Percentiles rank a stretch among this genome's conserved stretches.
Evolutionary conservation across 73 alveolate species (phyloP).

Genomic region (Paraurostyla sp.): DNA sequence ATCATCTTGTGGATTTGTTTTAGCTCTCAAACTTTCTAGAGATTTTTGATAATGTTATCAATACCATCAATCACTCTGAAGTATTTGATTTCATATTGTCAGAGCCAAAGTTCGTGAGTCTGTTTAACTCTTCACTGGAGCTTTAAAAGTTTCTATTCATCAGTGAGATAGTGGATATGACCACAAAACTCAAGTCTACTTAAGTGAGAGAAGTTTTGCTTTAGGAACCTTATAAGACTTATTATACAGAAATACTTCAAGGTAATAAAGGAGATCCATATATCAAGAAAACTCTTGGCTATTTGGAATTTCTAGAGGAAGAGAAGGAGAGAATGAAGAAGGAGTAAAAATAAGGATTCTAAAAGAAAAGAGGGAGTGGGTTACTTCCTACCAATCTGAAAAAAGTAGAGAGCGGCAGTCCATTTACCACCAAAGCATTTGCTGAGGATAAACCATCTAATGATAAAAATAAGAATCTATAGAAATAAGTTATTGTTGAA

Average conservation of each 20-base stretch:
- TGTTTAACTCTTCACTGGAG: conserved; percentile 29
- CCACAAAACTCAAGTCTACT: neutral
- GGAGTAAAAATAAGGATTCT: neutral
- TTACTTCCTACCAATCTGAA: neutral
- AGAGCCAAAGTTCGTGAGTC: conserved; percentile 5
- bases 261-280: conserved; percentile 41
- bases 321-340: neutral
- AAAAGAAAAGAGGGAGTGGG: conserved; percentile 26
- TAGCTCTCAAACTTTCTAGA: conserved; percentile 26
- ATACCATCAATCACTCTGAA: neutral
- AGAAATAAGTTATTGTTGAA: too few relatives aligned
- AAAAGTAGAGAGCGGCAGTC: neutral
- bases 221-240: conserved; percentile 14
- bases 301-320: neutral
- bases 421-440: neutral
- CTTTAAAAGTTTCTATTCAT: conserved; percentile 29
- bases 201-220: neutral
- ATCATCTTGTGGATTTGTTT: neutral
- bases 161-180: neutral
- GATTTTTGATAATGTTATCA: neutral
- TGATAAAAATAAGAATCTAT: too few relatives aligned
- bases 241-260: neutral
- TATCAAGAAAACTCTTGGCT: neutral
- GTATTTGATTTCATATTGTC: neutral
- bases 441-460: too few relatives aligned